Conservation (phyloP, 73 alveolate genomes). For the Symbiodinium pilosum region DNA sequence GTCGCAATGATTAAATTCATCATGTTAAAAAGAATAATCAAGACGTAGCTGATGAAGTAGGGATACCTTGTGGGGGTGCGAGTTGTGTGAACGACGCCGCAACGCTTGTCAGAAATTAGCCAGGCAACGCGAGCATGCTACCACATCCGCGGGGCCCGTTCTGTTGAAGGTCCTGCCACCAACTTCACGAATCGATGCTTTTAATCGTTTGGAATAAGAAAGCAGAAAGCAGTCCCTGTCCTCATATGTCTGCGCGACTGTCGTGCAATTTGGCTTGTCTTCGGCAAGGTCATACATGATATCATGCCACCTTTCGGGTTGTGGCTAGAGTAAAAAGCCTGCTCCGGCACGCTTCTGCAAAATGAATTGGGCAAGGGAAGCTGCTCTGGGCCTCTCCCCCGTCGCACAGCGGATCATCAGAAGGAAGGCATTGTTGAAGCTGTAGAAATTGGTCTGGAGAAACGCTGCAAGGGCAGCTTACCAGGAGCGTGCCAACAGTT, state of each 20-base stretch:
- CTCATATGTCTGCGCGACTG: conserved; percentile 43
- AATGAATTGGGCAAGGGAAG: too few relatives aligned
- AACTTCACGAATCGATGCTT: neutral
- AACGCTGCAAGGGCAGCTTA: too few relatives aligned
- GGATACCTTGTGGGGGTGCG: conserved; percentile 64
- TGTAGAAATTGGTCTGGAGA: conserved; percentile 45
- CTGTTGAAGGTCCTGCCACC: conserved; percentile 22
- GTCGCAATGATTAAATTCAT: conserved; percentile 68
- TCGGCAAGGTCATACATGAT: conserved; percentile 74
- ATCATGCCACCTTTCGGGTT: conserved; percentile 53
- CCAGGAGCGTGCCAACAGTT: too few relatives aligned
- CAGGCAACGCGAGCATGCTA: conserved; percentile 5
- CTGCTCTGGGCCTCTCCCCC: conserved; percentile 52
- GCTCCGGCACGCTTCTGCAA: neutral
- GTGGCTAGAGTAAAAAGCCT: neutral
- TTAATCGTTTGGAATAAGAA: too few relatives aligned
- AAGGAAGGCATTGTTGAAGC: conserved; percentile 72
- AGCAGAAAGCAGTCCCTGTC: too few relatives aligned
- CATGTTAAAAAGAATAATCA: conserved; percentile 58
- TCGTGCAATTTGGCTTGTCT: conserved; percentile 56
- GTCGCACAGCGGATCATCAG: conserved; percentile 72
- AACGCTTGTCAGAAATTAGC: neutral
- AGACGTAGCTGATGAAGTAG: conserved; percentile 48
- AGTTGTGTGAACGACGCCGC: neutral
- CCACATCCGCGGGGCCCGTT: conserved; percentile 68